Evolutionary conservation across 2,329 filamentous ascomycete genomes (phyloP).

Genomic region (Microdochium paspali): DNA sequence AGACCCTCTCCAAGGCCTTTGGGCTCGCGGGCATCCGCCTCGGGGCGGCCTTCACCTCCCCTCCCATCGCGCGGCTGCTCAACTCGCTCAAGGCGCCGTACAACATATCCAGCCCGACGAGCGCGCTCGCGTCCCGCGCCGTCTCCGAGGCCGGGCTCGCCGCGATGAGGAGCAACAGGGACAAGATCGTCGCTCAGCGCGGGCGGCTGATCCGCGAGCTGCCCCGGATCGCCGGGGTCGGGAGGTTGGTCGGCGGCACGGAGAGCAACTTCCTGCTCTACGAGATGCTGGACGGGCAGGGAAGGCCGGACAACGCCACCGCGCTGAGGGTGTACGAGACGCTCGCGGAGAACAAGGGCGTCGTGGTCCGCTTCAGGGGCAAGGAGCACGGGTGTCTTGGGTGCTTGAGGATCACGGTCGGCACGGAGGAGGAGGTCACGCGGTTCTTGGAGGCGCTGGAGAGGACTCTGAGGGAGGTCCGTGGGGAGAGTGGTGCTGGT

Average conservation of each 20-base stretch:
- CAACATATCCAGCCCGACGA: constrained; percentile 85
- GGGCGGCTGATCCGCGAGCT: constrained; percentile 67
- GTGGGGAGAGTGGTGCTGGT: constrained; percentile 14
- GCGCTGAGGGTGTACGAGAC: constrained; percentile 76
- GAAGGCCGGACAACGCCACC: constrained; percentile 67
- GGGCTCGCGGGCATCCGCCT: constrained; percentile 89
- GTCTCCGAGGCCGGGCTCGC: constrained; percentile 57
- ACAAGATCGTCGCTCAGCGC: constrained; percentile 65
- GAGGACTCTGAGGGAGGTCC: constrained; percentile 35
- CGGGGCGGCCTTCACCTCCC: constrained; percentile 72
- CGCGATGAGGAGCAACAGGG: constrained; percentile 62
- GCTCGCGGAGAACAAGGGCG: constrained; percentile 76
- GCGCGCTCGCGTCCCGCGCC: constrained; percentile 67
- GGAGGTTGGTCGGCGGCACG: constrained; percentile 68
- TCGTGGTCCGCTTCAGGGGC: constrained; percentile 88
- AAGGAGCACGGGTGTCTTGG: constrained; percentile 86
- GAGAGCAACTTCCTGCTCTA: constrained; percentile 86
- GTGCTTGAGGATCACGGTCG: constrained; percentile 84
- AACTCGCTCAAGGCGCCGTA: constrained; percentile 96
- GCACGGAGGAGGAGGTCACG: constrained; percentile 78
- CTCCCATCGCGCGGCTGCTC: constrained; percentile 66
- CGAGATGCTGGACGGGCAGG: constrained; percentile 68
- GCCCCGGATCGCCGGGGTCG: constrained; percentile 67
- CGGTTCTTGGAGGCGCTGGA: constrained; percentile 64
- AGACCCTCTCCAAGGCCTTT: constrained; percentile 97